Conservation (phyloP, 352 stramenopile species). For the Phytophthora sp. region DNA sequence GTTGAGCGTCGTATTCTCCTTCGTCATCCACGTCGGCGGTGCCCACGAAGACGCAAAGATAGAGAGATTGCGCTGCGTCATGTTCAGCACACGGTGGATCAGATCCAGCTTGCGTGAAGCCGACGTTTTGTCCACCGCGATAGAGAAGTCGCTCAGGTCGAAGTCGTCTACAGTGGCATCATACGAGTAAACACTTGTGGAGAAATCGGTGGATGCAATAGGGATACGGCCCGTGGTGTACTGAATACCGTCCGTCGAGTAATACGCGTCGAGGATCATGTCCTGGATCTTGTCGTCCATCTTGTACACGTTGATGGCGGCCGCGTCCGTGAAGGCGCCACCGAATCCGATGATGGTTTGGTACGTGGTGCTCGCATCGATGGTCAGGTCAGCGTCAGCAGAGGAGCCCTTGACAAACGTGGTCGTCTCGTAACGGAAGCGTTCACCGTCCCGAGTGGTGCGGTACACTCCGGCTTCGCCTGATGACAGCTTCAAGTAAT, state of each 20-base stretch:
- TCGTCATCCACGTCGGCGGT: constrained; percentile 83
- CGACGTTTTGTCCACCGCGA: constrained; percentile 63
- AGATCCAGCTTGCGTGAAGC: constrained; percentile 46
- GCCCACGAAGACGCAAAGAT: constrained; percentile 82
- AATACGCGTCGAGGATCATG: constrained; percentile 72
- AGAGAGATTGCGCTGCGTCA: constrained; percentile 41
- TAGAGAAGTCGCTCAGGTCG: constrained; percentile 70
- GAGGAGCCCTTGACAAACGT: constrained; percentile 25
- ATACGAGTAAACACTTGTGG: constrained; percentile 57
- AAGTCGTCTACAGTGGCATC: constrained; percentile 44
- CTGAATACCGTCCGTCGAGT: constrained; percentile 56
- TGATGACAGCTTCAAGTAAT: constrained; percentile 33
- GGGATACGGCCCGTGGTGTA: constrained; percentile 77
- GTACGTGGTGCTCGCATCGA: constrained; percentile 45
- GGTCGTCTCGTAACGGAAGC: constrained; percentile 47
- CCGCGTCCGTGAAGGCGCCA: constrained; percentile 83
- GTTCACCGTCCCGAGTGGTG: constrained; percentile 52
- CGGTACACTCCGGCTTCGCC: constrained; percentile 52
- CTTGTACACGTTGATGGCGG: constrained; percentile 74
- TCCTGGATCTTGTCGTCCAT: constrained; percentile 57
- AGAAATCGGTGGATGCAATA: constrained; percentile 87
- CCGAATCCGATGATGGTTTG: constrained; percentile 83
- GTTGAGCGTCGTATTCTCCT: constrained; percentile 53
- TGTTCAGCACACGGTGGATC: constrained; percentile 43
- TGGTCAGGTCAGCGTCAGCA: constrained; percentile 37